These are phyloP conservation scores for Chionographis japonica DNA, from an alignment of 106 monocot species.

Conservation along the genomic window DNA sequence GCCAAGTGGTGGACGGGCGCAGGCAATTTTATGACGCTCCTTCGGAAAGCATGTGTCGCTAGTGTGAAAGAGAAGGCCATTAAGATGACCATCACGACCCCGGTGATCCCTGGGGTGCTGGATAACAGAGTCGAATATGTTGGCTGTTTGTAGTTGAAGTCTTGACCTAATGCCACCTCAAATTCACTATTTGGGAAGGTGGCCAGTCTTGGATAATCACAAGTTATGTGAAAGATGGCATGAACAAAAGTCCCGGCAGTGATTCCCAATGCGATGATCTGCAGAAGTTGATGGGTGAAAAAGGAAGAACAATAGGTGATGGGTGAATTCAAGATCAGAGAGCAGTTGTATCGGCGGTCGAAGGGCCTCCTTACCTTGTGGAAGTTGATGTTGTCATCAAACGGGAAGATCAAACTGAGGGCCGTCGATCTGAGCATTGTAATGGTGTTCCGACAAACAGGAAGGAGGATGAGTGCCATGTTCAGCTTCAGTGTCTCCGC, in stretches of 20 bases:
- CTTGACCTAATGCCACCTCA: slow-evolving; percentile 41
- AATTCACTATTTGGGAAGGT: slow-evolving; percentile 55
- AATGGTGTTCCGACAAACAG: slow-evolving; percentile 82
- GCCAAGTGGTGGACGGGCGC: slow-evolving; percentile 77
- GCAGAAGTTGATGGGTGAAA: slow-evolving; percentile 3
- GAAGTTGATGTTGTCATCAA: slow-evolving; percentile 97
- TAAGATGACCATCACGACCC: slow-evolving; percentile 71
- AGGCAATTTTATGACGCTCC: slow-evolving; percentile 79
- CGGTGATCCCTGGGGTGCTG: slow-evolving; percentile 68
- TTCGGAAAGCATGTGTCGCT: slow-evolving; percentile 80
- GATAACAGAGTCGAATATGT: slow-evolving; percentile 51
- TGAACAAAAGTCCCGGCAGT: slow-evolving; percentile 48
- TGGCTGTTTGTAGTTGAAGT: slow-evolving; percentile 74
- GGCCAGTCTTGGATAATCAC: slow-evolving; percentile 79
- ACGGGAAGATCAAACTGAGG: slow-evolving; percentile 63
- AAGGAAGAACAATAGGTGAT: background rate
- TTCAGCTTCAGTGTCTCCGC: slow-evolving; percentile 95
- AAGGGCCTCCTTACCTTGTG: slow-evolving; percentile 52
- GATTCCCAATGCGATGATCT: slow-evolving; percentile 64
- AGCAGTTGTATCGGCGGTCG: background rate
- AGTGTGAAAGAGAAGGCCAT: slow-evolving; percentile 86
- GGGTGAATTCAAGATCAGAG: background rate
- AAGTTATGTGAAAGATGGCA: slow-evolving; percentile 57
- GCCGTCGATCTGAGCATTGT: slow-evolving; percentile 78
- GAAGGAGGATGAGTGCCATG: slow-evolving; percentile 92